phyloP scores from a whole-genome alignment of 2,329 filamentous ascomycete genomes.

The Cladosporium velox region DNA sequence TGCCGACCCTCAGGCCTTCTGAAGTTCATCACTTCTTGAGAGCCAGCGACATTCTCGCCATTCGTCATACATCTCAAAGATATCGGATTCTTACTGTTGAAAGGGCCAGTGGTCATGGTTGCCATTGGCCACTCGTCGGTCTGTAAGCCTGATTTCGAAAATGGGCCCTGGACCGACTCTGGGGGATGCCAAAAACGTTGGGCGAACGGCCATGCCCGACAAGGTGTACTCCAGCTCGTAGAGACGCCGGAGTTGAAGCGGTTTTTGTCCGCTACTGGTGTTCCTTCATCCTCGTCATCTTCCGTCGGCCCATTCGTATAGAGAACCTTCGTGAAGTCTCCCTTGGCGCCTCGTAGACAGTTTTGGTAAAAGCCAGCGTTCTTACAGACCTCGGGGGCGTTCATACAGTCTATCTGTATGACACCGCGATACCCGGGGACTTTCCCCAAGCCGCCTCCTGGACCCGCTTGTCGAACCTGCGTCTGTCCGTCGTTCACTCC shows the following conservation, averaged over 20 bases:
- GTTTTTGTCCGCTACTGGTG: neutral
- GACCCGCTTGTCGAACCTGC: no score
- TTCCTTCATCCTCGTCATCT: no score
- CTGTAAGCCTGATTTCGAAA: neutral
- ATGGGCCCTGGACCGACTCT: no score
- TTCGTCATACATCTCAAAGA: neutral
- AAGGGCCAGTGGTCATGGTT: neutral
- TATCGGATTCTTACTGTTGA: neutral
- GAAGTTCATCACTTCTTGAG: neutral
- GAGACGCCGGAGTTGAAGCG: neutral
- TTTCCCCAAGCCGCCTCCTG: no score
- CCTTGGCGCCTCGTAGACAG: neutral
- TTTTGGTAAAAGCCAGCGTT: neutral
- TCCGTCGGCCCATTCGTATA: neutral
- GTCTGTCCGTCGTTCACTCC: no score
- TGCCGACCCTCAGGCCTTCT: neutral
- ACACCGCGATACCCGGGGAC: neutral
- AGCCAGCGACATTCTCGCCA: neutral
- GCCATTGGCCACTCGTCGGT: slow-evolving; percentile 2
- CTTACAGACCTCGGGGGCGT: neutral
- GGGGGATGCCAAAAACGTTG: neutral
- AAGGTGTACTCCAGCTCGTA: neutral
- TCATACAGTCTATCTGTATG: neutral
- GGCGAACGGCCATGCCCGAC: neutral
- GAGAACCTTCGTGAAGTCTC: neutral